A percentile compares a stretch with the other conserved stretches of the same genome.
These are phyloP conservation scores for Zizania palustris DNA, from an alignment of 202 grass and related monocot species.

Conservation along the genomic window DNA sequence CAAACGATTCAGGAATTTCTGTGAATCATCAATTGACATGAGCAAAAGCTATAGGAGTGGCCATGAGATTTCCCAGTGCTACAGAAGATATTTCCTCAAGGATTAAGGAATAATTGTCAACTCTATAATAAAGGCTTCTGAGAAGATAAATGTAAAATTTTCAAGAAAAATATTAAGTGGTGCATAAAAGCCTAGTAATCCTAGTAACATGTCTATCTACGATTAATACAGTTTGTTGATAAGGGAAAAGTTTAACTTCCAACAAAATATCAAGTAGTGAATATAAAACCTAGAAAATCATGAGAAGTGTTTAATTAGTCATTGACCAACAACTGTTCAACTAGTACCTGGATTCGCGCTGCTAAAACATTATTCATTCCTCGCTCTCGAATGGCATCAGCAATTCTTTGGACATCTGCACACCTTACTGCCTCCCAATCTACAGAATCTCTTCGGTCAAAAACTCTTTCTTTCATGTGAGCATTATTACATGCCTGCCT, in stretches of 20 bases:
- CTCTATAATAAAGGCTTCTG: background rate
- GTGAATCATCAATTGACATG: slow-evolving; percentile 43
- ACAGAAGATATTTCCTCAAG: slow-evolving; percentile 2
- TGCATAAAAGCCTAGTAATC: slow-evolving; percentile 19
- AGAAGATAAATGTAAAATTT: background rate
- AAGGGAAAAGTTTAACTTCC: background rate
- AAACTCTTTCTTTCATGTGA: slow-evolving; percentile 48
- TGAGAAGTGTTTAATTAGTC: slow-evolving; percentile 35
- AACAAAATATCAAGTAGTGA: slow-evolving; percentile 18
- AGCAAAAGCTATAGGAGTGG: slow-evolving; percentile 25
- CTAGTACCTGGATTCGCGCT: slow-evolving; percentile 67
- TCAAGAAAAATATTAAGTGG: slow-evolving; percentile 1
- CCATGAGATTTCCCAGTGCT: slow-evolving; percentile 12
- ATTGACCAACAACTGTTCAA: background rate
- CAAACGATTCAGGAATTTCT: slow-evolving; percentile 86
- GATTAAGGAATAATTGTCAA: slow-evolving; percentile 5
- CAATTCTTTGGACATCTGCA: slow-evolving; percentile 62
- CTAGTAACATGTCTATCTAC: no score
- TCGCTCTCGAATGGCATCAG: slow-evolving; percentile 66
- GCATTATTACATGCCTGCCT: slow-evolving; percentile 39
- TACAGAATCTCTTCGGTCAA: slow-evolving; percentile 65
- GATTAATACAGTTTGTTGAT: slow-evolving; percentile 23
- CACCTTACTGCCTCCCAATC: slow-evolving; percentile 78
- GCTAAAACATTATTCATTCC: slow-evolving; percentile 87
- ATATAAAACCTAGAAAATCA: slow-evolving; percentile 29